These are phyloP conservation scores for Candida nemodendra DNA, from an alignment of 805 yeast genomes.

Conservation along the genomic window DNA sequence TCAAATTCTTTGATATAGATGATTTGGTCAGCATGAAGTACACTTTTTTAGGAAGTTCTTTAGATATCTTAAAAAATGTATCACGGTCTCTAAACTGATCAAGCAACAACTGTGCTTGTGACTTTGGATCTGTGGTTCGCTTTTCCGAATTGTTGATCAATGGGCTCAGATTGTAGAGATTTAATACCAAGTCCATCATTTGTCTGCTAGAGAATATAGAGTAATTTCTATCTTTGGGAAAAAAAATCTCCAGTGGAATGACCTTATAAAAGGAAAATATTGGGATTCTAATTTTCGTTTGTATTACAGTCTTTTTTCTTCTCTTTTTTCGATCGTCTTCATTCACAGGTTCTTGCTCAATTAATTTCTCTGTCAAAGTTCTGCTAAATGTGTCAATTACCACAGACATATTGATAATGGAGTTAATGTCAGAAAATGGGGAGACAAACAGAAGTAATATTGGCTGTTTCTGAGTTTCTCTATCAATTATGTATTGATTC, in stretches of 20 bases:
- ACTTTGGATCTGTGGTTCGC: conserved; percentile 8
- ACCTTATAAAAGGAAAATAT: conserved; percentile 35
- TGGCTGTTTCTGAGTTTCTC: conserved; percentile 29
- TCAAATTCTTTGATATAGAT: conserved; percentile 36
- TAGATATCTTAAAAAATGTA: conserved; percentile 39
- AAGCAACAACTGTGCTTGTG: background rate
- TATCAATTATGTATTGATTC: conserved; percentile 9
- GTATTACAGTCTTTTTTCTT: conserved; percentile 21
- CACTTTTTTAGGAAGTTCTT: conserved; percentile 42
- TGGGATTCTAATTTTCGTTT: conserved; percentile 12
- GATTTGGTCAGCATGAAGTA: conserved; percentile 42
- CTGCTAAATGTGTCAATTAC: conserved; percentile 47
- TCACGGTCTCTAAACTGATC: conserved; percentile 26
- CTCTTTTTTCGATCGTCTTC: conserved; percentile 28
- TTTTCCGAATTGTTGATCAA: background rate
- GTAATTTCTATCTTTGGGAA: conserved; percentile 34
- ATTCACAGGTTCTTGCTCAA: conserved; percentile 13
- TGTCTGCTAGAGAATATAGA: conserved; percentile 34
- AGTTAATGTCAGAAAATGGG: conserved; percentile 40
- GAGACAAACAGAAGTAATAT: conserved; percentile 51
- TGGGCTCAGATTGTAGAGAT: conserved; percentile 60
- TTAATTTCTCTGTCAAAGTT: conserved; percentile 24
- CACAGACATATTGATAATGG: conserved; percentile 46
- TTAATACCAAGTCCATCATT: conserved; percentile 46
- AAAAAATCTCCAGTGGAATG: conserved; percentile 40